Evolutionary conservation across 768 basidiomycete genomes (phyloP), one percentile per base, ranked within the genome.

Genomic region (Russula compacta): DNA sequence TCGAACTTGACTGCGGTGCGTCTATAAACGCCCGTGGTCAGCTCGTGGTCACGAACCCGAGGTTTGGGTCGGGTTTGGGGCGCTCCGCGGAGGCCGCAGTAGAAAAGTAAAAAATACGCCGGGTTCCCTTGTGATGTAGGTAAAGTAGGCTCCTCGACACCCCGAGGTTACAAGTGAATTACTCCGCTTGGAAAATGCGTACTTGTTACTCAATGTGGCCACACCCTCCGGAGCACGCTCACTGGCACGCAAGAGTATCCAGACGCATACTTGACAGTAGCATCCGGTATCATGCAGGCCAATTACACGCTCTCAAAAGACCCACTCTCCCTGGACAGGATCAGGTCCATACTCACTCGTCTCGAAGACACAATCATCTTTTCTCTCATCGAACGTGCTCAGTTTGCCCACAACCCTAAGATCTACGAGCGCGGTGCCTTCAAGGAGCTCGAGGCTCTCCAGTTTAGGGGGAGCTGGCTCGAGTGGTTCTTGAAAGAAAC

Each of bases 341-440:
- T 99, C 68, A 80, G 97, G 59, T 84, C 84, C 21, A 88, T 94
- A 50, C 78, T 99, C 15, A 85, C 80, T 64, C 83, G 97, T 32
- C 83, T 99, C 24, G 97, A 99, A 71, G 97, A 99, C 68, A 99
- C 95, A 21, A 98, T 99, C 77, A 98, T 98, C 73, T 99, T 99
- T 73, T 86, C 83, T 53, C 81, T 98, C 59, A 99, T 99, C 69
- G 97, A 99, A 72, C 83, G 97, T 17, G 95, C 95, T 0, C 95
- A 98, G 71, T 99, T 98, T 70, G 92, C 92, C 0, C 87, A 92
- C 71, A 98, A 98, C 70, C 85, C 89, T 21, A 82, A 80, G 62
- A 95, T 97, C 60, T 99, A 99, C 75, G 78, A 85, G 55, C 80
- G 79, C 15, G 89, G 85, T 24, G 85, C 81, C 1, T 91, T 98